Percentiles rank a stretch among this genome's conserved stretches.
Conservation (phyloP, 2,329 filamentous ascomycete species). For the Apiospora phragmitis region DNA sequence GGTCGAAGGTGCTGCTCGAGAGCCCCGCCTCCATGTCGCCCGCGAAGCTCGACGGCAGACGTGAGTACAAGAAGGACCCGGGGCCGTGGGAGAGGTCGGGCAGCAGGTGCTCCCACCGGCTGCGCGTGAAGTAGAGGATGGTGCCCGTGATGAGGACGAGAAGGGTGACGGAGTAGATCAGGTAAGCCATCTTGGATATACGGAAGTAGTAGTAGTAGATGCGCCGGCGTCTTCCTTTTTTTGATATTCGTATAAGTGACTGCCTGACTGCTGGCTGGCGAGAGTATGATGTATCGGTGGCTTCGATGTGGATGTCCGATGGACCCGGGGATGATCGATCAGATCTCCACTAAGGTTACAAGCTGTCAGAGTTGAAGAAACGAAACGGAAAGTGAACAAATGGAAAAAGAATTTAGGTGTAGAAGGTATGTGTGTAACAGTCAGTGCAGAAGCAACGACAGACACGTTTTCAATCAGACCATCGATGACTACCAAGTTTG, state of each 20-base stretch:
- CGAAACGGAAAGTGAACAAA: conserved; percentile 12
- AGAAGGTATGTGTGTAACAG: conserved; percentile 13
- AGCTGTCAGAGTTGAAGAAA: neutral
- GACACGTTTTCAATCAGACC: conserved; percentile 12
- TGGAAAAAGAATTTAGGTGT: neutral
- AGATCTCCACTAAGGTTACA: neutral
- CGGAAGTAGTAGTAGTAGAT: neutral
- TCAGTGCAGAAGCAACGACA: conserved; percentile 13
- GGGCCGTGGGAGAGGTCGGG: conserved; percentile 55
- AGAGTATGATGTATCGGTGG: neutral
- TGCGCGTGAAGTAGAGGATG: conserved; percentile 77
- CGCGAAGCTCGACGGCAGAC: conserved; percentile 74
- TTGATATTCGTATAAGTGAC: neutral
- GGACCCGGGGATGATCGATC: neutral
- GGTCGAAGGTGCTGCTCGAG: conserved; percentile 79
- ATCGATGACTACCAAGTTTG: conserved; percentile 11
- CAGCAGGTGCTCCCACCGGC: conserved; percentile 72
- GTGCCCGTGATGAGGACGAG: conserved; percentile 71
- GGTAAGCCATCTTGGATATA: conserved; percentile 63
- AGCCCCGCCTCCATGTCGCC: conserved; percentile 88
- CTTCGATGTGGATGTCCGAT: neutral
- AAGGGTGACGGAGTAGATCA: conserved; percentile 78
- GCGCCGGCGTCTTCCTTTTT: neutral
- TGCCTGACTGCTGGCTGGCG: neutral
- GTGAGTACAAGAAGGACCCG: conserved; percentile 69